Base-by-base conservation (phyloP, 2,329 filamentous ascomycete genomes). In the Tolypocladium ophioglossoides region DNA sequence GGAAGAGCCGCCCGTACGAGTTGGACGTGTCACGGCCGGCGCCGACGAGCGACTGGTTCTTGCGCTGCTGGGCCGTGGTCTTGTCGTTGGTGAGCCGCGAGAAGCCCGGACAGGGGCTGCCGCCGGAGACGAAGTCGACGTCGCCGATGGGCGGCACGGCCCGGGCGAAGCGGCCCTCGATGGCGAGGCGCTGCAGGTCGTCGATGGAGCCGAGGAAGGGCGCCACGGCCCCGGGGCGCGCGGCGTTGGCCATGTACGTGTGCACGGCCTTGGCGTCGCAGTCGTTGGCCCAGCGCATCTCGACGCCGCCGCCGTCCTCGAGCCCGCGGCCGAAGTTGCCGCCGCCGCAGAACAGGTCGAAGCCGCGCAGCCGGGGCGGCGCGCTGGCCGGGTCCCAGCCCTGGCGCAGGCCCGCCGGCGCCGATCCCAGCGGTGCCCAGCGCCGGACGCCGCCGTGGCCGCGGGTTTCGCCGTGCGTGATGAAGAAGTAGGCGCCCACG, bases 41-140 rank as follows among this genome's bases (percentile, higher is more conserved):
- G 9, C 18, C 22, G n/a, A 40, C 79, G 34, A 94, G 79, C 0
- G 87, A 91, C 37, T 86, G 86, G 63, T 94, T 90, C 55, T 82
- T 81, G 7, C 83, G 68, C 10, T 87, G 85, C 4, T 71, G 53
- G 0, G 72, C 63, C 2, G 78, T 84, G 0, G 74, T 70, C 61
- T 77, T 83, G 60, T 84, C 68, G 0, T 60, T 60, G 6, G 91
- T 91, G 1, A 89, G 66, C 0, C 59, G 53, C 0, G 87, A 91
- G 62, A 90, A 94, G 0, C 86, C 89, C 18, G 85, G 87, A 59
- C 89, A 95, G 0, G 89, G 89, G 52, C 82, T 88, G 0, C 89
- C 89, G 1, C 80, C 89, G 1, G 79, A 80, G 10, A 92, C 80
- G 34, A 89, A 78, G 12, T 87, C 79, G 0, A 92, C 79, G 1